These are phyloP conservation scores for Vaccinium darrowii DNA, from an alignment of 148 eudicot species.

Conservation along the genomic window DNA sequence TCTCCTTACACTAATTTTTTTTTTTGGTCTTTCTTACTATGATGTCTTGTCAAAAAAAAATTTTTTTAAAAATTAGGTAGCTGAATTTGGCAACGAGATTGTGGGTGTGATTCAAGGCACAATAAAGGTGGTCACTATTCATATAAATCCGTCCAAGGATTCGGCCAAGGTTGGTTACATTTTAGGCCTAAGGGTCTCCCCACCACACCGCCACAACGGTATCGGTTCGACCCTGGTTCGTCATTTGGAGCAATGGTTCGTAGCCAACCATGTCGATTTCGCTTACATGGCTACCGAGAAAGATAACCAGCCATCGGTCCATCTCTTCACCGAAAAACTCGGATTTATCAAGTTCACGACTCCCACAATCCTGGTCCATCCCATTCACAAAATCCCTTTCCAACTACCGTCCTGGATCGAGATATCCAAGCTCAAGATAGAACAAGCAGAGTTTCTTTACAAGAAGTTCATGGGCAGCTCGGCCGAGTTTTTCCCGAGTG, in stretches of 20 bases:
- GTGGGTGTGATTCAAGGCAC: slow-evolving; percentile 37
- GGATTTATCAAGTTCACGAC: slow-evolving; percentile 26
- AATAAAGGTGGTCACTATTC: slow-evolving; percentile 28
- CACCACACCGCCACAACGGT: slow-evolving; percentile 28
- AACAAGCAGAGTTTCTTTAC: slow-evolving; percentile 28
- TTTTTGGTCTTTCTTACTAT: neutral
- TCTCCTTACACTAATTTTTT: neutral
- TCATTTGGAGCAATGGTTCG: slow-evolving; percentile 30
- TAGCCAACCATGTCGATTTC: slow-evolving; percentile 21
- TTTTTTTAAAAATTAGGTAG: slow-evolving; percentile 19
- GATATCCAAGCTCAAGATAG: slow-evolving; percentile 19
- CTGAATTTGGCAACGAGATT: slow-evolving; percentile 30
- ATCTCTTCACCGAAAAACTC: slow-evolving; percentile 26
- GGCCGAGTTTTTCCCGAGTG: slow-evolving; percentile 28
- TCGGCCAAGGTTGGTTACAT: slow-evolving; percentile 31
- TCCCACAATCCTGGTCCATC: slow-evolving; percentile 31
- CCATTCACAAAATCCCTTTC: neutral
- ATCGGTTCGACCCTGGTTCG: slow-evolving; percentile 27
- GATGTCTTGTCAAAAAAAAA: slow-evolving; percentile 1
- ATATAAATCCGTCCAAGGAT: slow-evolving; percentile 10
- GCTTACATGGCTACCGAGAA: slow-evolving; percentile 40
- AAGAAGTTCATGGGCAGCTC: slow-evolving; percentile 20
- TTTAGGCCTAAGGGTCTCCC: slow-evolving; percentile 33
- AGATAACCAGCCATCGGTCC: slow-evolving; percentile 27
- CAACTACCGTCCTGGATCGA: neutral